Evolutionary conservation across 805 yeast species (phyloP), one percentile per base, ranked within the genome.

Genomic region (Ogataea methanolica): DNA sequence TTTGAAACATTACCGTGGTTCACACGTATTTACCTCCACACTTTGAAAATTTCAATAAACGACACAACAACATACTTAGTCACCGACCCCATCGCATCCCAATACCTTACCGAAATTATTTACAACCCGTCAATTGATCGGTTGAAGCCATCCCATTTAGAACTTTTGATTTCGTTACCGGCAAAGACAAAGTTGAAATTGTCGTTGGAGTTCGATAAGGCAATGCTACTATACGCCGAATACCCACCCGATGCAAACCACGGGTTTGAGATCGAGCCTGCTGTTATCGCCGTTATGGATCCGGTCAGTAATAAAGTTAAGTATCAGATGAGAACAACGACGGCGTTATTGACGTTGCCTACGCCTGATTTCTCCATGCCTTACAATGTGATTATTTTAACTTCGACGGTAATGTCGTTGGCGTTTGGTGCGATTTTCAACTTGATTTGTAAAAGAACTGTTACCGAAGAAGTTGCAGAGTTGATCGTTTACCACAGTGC

Each of bases 161-260:
- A 94, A 66, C 72, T 88, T 35, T 67, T 68, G 8, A 60, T 92
- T 19, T 61, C 57, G 0, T 61, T 92, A 2, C 97, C 97, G 0
- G 76, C 91, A 2, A 60, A 71, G 2, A 73, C 82, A 14, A 73
- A 82, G 6, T 63, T 86, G 40, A 75, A 84, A 1, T 55, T 89
- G 44, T 80, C 85, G 3, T 87, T 87, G 62, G 79, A 83, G 47
- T 91, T 92, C 61, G 98, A 94, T 62, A 94, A 91, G 64, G 82
- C 96, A 0, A 73, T 94, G 62, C 73, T 94, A 31, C 76, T 84
- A 48, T 82, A 87, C 51, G 86, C 90, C 3, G 98, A 94, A 63
- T 94, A 94, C 60, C 99, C 99, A n/a, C 99, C 99, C 1, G 99
- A 94, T 71, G 98, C 99, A 2, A 94, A 94, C 63, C 97, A 94